phyloP scores from a whole-genome alignment of 2,329 filamentous ascomycete species.

The Fusarium mangiferae region DNA sequence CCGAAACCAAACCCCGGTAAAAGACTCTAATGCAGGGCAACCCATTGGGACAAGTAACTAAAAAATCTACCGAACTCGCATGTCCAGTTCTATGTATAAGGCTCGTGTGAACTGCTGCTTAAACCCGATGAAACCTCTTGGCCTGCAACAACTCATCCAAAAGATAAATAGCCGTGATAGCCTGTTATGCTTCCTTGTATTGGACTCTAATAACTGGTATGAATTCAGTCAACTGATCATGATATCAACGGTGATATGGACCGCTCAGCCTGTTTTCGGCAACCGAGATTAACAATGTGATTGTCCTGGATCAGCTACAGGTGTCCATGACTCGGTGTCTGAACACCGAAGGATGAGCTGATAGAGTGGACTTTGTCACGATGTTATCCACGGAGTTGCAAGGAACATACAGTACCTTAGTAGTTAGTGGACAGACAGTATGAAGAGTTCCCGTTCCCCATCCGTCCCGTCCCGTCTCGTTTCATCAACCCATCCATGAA shows the following conservation, averaged over 20 bases:
- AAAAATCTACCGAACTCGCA: constrained; percentile 5
- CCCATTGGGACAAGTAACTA: constrained; percentile 3
- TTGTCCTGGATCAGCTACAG: neutral
- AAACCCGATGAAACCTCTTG: neutral
- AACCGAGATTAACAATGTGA: constrained; percentile 13
- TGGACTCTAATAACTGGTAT: neutral
- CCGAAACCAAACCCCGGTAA: constrained; percentile 13
- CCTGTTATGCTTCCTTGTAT: constrained; percentile 1
- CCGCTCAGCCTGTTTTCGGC: neutral
- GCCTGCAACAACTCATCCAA: neutral
- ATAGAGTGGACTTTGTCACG: constrained; percentile 4
- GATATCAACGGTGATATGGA: neutral
- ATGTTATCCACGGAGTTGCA: constrained; percentile 13
- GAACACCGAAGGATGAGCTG: constrained; percentile 1
- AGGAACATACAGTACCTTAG: neutral
- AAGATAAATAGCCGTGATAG: neutral
- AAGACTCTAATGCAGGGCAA: constrained; percentile 4
- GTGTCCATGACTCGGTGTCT: constrained; percentile 1
- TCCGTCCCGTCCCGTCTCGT: constrained; percentile 28
- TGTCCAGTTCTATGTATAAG: neutral
- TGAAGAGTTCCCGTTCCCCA: constrained; percentile 7
- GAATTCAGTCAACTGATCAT: neutral
- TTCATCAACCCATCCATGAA: constrained; percentile 19
- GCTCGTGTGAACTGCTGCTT: neutral
- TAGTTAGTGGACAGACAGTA: neutral